These are phyloP conservation scores for Fraxinus pennsylvanica DNA, from an alignment of 257 asterid genomes.

Conservation along the genomic window DNA sequence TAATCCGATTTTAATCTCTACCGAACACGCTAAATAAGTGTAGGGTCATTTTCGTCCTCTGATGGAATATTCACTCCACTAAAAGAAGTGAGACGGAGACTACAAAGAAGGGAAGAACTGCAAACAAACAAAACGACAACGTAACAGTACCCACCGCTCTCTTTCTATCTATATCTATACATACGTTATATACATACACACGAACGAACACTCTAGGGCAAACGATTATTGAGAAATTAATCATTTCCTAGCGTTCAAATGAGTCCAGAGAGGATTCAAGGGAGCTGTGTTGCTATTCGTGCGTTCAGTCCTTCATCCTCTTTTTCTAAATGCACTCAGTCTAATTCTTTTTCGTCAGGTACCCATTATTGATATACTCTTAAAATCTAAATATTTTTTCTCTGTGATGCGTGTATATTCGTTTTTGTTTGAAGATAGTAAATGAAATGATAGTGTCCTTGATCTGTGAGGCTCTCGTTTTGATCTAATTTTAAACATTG, in stretches of 20 bases:
- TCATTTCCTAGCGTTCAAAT: conserved; percentile 11
- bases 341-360: conserved; percentile 39
- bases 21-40: background rate
- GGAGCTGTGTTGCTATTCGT: conserved; percentile 43
- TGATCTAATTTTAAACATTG: background rate
- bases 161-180: background rate
- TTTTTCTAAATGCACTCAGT: conserved; percentile 35
- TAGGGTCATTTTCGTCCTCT: conserved; percentile 21
- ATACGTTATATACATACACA: background rate
- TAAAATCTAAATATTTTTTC: background rate
- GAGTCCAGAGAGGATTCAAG: conserved; percentile 39
- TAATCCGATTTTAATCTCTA: too few species aligned
- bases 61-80: background rate
- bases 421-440: too few species aligned
- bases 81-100: conserved; percentile 25
- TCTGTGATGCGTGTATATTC: background rate
- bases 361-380: background rate
- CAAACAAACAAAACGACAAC: conserved; percentile 29
- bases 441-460: background rate
- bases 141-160: background rate
- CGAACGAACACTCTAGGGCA: background rate
- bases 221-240: background rate
- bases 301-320: conserved; percentile 33
- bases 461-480: background rate
- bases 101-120: conserved; percentile 9